phyloP scores from a whole-genome alignment of 306 rosid species.

The Sophora flavescens region DNA sequence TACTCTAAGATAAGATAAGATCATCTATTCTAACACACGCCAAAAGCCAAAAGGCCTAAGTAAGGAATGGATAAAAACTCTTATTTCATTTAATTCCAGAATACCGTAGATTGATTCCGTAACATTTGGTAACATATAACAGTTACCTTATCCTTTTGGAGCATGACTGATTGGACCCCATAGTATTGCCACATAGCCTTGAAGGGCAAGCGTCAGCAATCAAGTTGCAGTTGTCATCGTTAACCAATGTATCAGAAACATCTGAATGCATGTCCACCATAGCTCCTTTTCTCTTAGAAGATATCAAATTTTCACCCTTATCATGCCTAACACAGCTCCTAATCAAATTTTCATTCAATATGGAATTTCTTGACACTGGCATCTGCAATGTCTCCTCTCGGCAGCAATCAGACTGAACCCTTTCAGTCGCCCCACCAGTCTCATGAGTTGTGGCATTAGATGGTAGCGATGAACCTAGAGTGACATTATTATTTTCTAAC shows the following conservation, averaged over 20 bases:
- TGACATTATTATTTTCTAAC: neutral
- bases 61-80: conserved; percentile 6
- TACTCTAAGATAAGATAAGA: no score
- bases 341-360: conserved; percentile 37
- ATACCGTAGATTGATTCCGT: conserved; percentile 9
- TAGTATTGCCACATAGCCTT: conserved; percentile 43
- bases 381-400: conserved; percentile 35
- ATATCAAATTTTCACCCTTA: conserved; percentile 43
- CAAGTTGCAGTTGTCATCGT: conserved; percentile 49
- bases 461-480: neutral
- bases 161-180: conserved; percentile 51
- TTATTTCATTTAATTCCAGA: conserved; percentile 4
- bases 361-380: conserved; percentile 33
- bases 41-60: neutral
- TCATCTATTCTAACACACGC: no score
- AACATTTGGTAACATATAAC: conserved; percentile 39
- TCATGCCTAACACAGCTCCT: conserved; percentile 37
- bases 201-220: conserved; percentile 45
- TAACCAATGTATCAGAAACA: conserved; percentile 46
- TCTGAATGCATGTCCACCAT: conserved; percentile 48
- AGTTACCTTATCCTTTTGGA: conserved; percentile 70
- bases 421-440: conserved; percentile 35
- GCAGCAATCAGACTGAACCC: conserved; percentile 22
- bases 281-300: conserved; percentile 62
- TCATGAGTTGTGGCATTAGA: conserved; percentile 31